Evolutionary conservation across 768 basidiomycete genomes (phyloP), one percentile per base, ranked within the genome.

Genomic region (Xerocomus brunneocitrinus): DNA sequence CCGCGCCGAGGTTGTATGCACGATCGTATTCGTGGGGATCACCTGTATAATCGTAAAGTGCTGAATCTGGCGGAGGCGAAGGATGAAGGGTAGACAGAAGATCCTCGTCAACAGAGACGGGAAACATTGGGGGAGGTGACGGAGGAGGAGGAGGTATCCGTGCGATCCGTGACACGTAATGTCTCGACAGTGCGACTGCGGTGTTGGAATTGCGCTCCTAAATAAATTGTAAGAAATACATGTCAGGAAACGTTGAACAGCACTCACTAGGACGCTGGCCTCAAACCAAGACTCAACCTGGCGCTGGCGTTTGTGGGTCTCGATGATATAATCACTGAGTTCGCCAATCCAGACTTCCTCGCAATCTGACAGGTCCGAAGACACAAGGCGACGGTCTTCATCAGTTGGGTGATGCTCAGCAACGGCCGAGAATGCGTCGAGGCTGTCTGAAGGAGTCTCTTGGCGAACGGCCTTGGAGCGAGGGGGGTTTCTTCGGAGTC

Each of bases 351-450:
- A 92, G 14, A 92, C 64, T 54, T 91, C 89, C 59, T 80, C 79
- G 58, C 84, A 89, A 54, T 91, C 90, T 28, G 90, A 89, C 56
- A 92, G 73, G 74, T 92, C 90, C 22, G 90, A 91, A 16, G 89
- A 88, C 10, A 72, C 69, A 12, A 80, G 71, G 36, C 72, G 71
- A 44, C 61, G 70, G 30, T 76, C 77, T 31, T 82, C 79, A 51
- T 73, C 73, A 14, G 59, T 60, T 34, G 61, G 66, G 47, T 55
- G 65, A 35, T 56, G 61, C 8, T 70, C 68, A 3, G 51, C 32
- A 22, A 47, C 50, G 13, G 54, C n/a, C 22, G 58, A 54, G 12
- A 57, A 57, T 14, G 40, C 43, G 30, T 67, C 68, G 27, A 59
- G 46, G 31, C 54, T 58, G 8, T 67, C 67, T 24, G 62, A 57